Base-by-base conservation (phyloP, 2,329 filamentous ascomycete species). In the Fusarium acutatum region DNA sequence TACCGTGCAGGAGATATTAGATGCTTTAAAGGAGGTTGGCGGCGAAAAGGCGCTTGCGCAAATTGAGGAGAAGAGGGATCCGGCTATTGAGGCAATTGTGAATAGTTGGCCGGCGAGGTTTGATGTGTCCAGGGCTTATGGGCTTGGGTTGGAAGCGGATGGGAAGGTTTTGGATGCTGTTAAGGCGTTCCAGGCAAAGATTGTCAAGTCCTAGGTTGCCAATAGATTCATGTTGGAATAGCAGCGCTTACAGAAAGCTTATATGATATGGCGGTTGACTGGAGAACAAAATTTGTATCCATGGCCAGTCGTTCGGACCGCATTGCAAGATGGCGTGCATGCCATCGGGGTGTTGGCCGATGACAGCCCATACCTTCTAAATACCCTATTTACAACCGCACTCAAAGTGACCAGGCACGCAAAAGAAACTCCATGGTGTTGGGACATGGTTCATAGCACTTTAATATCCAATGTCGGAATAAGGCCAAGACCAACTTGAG, bases 91-190 rank as follows among this genome's bases (percentile, higher is more conserved):
- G 74, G 81, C 81, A 26, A 88, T 90, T 65, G 85, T 90, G 13
- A 83, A 83, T 61, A 85, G 84, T 41, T 90, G 88, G 88, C 87
- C 88, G 12, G 82, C 85, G 8, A 80, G 81, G 28, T 87, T 89
- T 64, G 84, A 88, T 64, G 85, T 83, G 8, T 79, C 82, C 2
- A 86, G 86, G 65, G 91, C 90, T 18, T 82, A 84, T 66, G 79
- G 82, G 5, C 78, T 93, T 57, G 88, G 88, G 0, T 84, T 89
- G 57, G 78, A 81, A 49, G 81, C 82, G 1, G 88, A 90, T 77
- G 82, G 83, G 7, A 56, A 73, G 4, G 68, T 82, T 6, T 30
- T 77, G 5, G 78, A 82, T 53, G 80, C 81, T 8, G 77, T 82
- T 0, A 71, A 72, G 37, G 79, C 74, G 0, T 80, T 80, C 41